Conservation (phyloP, 1,284 basidiomycete genomes). For the Flammula alnicola region DNA sequence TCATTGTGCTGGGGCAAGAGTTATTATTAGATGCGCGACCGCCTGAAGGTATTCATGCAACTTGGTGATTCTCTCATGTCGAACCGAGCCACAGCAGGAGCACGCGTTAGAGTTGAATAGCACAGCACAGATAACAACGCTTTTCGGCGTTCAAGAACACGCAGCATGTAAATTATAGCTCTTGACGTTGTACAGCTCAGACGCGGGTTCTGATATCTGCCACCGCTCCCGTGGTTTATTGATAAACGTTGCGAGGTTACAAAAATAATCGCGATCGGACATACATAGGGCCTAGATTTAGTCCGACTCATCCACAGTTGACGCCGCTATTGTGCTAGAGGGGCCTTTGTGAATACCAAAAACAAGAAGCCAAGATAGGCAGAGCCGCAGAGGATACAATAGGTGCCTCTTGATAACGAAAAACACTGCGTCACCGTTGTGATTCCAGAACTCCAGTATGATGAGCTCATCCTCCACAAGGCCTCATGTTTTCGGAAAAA, state of each 20-base stretch:
- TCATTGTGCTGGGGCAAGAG: background rate
- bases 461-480: background rate
- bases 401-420: background rate
- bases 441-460: background rate
- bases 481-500: background rate
- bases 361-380: background rate
- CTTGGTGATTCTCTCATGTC: background rate
- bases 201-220: background rate
- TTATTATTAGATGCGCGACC: background rate
- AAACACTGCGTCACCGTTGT: conserved; percentile 1
- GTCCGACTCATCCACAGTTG: background rate
- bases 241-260: background rate
- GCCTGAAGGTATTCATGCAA: conserved; percentile 1
- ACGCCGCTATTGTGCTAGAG: background rate
- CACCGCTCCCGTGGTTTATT: background rate
- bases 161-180: background rate
- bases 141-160: background rate
- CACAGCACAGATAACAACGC: background rate
- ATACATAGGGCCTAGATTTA: background rate
- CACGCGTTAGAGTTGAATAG: background rate
- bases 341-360: too few species aligned
- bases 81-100: background rate
- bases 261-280: background rate
- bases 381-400: background rate
- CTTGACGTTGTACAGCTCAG: too few species aligned